A percentile compares a stretch with the other conserved stretches of the same genome.
These are phyloP conservation scores for Picea abies DNA, from an alignment of 83 land plant genomes.

Conservation along the genomic window DNA sequence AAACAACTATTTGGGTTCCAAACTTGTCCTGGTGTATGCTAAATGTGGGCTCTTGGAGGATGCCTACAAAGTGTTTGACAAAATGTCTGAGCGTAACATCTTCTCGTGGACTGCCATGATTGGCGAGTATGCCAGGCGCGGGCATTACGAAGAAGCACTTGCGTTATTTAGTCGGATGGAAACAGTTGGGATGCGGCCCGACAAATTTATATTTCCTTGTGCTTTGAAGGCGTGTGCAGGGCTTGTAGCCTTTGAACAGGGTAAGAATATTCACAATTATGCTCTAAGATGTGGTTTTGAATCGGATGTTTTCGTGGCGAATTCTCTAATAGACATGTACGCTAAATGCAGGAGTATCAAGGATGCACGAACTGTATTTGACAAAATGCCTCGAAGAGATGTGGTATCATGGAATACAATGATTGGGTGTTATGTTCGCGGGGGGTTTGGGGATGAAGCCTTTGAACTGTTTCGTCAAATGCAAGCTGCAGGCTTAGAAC, in stretches of 20 bases:
- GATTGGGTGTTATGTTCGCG: conserved; percentile 12
- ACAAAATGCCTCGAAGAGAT: conserved; percentile 1
- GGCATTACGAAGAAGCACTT: conserved; percentile 1
- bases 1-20: not conserved
- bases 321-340: conserved; percentile 21
- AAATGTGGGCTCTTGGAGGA: conserved; percentile 18
- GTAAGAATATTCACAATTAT: conserved; percentile 2
- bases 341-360: conserved; percentile 11
- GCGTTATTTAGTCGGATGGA: not conserved
- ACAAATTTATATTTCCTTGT: conserved; percentile 4
- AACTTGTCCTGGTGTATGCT: conserved; percentile 18
- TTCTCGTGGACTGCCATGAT: not conserved
- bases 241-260: not conserved
- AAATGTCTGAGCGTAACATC: not conserved
- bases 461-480: conserved; percentile 14
- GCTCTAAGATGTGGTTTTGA: conserved; percentile 7
- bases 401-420: conserved; percentile 18
- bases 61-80: conserved; percentile 2
- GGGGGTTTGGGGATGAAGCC: conserved; percentile 1
- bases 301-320: conserved; percentile 1
- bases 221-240: conserved; percentile 7
- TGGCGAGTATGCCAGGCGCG: conserved; percentile 3
- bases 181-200: not conserved
- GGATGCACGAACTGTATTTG: conserved; percentile 12
- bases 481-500: not conserved